Base-by-base conservation (phyloP, 2,329 filamentous ascomycete genomes). In the Penicillium rolfsii region DNA sequence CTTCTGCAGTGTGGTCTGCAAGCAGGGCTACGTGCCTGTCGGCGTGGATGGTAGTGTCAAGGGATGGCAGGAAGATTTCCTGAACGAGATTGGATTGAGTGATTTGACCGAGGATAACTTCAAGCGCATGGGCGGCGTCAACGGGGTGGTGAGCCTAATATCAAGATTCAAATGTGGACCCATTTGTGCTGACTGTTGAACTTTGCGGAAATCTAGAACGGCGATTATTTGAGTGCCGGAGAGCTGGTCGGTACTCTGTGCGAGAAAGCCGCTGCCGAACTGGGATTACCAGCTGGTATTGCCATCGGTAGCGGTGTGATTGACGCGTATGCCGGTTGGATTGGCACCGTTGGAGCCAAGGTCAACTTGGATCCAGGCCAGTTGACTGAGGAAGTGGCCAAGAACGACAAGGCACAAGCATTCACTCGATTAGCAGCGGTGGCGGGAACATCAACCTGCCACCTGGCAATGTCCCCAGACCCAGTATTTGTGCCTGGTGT, bases 321-420 rank as follows among this genome's bases (percentile, higher is more conserved):
- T 73, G 95, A 99, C 76, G 95, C 95, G 19, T 99, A 99, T 72
- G 95, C 95, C 61, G 95, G 95, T 65, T 99, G 95, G 95, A 95
- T 99, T 68, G 95, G 95, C 63, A 98, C 95, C 1, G 95, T 99
- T n/a, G 95, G 95, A 60, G 94, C 95, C 62, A 97, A 97, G 77
- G 91, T 97, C 69, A 85, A 92, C 67, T 85, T 96, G 16, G 83
- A 84, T 43, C 80, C 83, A 59, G 86, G 90, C 58, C 84, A 89
- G 52, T 83, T 94, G 41, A 88, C 89, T 73, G 82, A 85, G 61
- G 84, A 84, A 38, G 83, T 84, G 4, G 84, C 90, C 1, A 88
- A 90, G 73, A 96, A 96, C 77, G 92, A 96, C 73, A 86, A 95
- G n/a, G 86, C 89, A 2, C 93, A 97, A 77, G 94, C 94, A 5